A percentile compares a stretch with the other conserved stretches of the same genome.
Evolutionary conservation across 805 yeast species (phyloP).

Genomic region (Teunomyces kruisii): DNA sequence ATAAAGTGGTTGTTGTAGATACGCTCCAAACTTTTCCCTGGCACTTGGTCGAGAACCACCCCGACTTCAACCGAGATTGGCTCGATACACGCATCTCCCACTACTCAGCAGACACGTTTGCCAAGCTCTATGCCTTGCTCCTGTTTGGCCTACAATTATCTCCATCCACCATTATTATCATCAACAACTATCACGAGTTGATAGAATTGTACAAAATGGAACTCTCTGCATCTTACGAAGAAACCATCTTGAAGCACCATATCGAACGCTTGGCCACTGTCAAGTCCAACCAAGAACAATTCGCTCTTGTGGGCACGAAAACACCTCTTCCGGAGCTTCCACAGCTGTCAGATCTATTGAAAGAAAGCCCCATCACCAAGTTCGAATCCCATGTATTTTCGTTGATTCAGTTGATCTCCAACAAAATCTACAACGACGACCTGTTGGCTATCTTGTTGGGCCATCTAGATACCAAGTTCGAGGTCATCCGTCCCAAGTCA

Average conservation of each 20-base stretch:
- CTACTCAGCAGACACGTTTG: constrained; percentile 27
- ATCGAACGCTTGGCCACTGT: constrained; percentile 23
- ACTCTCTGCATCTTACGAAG: constrained; percentile 33
- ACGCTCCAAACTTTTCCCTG: constrained; percentile 32
- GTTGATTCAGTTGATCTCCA: constrained; percentile 25
- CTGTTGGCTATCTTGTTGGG: constrained; percentile 32
- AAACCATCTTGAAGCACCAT: constrained; percentile 30
- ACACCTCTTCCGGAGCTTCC: constrained; percentile 31
- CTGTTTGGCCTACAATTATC: constrained; percentile 7
- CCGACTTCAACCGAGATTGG: constrained; percentile 22
- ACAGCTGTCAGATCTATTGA: constrained; percentile 22
- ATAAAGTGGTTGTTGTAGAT: constrained; percentile 29
- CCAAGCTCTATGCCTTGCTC: constrained; percentile 23
- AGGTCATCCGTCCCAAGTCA: not conserved
- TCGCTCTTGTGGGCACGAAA: constrained; percentile 21
- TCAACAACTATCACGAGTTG: constrained; percentile 35
- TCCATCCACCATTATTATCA: constrained; percentile 20
- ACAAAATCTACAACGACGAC: constrained; percentile 19
- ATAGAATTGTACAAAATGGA: constrained; percentile 36
- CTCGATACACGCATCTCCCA: constrained; percentile 9
- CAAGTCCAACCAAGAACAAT: constrained; percentile 19
- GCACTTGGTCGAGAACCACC: constrained; percentile 19
- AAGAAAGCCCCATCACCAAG: constrained; percentile 30
- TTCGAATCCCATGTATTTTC: constrained; percentile 29
- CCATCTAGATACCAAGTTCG: constrained; percentile 27